Base-by-base conservation (phyloP, 495 filamentous ascomycete genomes). In the Evansstolkia leycettana region DNA sequence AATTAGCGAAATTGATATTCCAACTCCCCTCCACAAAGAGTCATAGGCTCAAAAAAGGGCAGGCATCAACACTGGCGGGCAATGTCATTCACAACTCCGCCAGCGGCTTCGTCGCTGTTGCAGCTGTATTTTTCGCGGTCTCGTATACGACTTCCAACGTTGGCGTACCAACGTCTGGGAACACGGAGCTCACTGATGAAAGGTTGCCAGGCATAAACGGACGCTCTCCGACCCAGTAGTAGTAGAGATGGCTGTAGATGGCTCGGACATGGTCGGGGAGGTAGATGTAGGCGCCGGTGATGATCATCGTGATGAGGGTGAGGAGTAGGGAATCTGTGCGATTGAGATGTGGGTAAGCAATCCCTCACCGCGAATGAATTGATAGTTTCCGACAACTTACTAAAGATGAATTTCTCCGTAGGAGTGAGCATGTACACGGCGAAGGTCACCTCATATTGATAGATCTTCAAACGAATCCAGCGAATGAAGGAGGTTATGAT, bases 371-470 rank as follows among this genome's bases (percentile, higher is more conserved):
- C 28, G 10, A 28, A 17, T 17, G 38, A 34, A 24, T 7, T 8
- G 12, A 31, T 6, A 31, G n/a, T n/a, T n/a, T n/a, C n/a, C n/a
- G 36, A 14, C 16, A 29, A 62, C 75, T 28, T 73, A 85, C 80
- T 87, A 65, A 89, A 84, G 51, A 89, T 80, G 60, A 87, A 77
- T 43, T 83, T 84, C 58, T 89, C 82, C 4, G 76, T 82, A 3
- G 80, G 75, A 9, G 82, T 87, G 23, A 89, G 70, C 82, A 89
- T 89, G 65, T 89, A 89, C 15, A 87, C 65, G 29, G 79, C 73
- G 54, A 84, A 83, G 3, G 83, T 86, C 46, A 87, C 83, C 53
- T 87, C 82, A 55, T 86, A 87, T 56, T 89, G 82, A 55, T 89
- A 89, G 38, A 76, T 72, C 62, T 89, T 89, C 39, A 81, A 66